Percentiles rank a stretch among this genome's conserved stretches.
These are phyloP conservation scores for Suillus cothurnatus DNA, from an alignment of 768 basidiomycete species.

Conservation along the genomic window DNA sequence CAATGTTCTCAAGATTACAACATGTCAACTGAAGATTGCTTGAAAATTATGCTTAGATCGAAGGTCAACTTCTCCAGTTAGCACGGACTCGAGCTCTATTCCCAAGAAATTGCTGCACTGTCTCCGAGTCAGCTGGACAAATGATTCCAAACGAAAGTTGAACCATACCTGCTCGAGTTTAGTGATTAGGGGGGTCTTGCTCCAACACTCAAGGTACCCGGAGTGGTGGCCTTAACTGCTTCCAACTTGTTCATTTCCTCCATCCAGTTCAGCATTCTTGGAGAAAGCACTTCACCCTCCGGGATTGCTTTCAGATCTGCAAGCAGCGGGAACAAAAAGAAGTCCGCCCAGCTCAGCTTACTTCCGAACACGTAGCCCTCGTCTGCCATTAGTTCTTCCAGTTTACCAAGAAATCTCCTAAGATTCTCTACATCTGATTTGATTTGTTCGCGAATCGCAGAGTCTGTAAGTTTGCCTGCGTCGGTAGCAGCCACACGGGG, in stretches of 20 bases:
- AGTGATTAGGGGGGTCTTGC: slow-evolving; percentile 25
- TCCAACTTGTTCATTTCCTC: slow-evolving; percentile 26
- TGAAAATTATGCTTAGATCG: background rate
- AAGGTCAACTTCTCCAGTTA: background rate
- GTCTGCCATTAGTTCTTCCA: slow-evolving; percentile 27
- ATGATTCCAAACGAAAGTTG: background rate
- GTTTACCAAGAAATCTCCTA: slow-evolving; percentile 16
- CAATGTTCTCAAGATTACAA: background rate
- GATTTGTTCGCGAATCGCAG: slow-evolving; percentile 23
- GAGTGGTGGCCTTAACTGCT: slow-evolving; percentile 24
- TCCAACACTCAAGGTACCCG: slow-evolving; percentile 28
- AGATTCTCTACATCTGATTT: slow-evolving; percentile 21
- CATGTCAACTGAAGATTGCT: background rate
- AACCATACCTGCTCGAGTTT: slow-evolving; percentile 2
- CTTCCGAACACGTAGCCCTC: slow-evolving; percentile 32
- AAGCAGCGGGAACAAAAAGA: slow-evolving; percentile 35
- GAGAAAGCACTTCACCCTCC: slow-evolving; percentile 26
- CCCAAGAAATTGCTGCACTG: background rate
- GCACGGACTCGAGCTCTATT: background rate
- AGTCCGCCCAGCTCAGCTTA: slow-evolving; percentile 33
- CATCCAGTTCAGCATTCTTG: slow-evolving; percentile 28
- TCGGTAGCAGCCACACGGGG: slow-evolving; percentile 32
- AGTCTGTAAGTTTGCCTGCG: slow-evolving; percentile 22
- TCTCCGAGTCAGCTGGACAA: background rate
- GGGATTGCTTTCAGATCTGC: slow-evolving; percentile 32